Percentiles rank a stretch among this genome's conserved stretches.
These are phyloP conservation scores for Cercospora sp. DNA, from an alignment of 2,329 filamentous ascomycete genomes.

Conservation along the genomic window DNA sequence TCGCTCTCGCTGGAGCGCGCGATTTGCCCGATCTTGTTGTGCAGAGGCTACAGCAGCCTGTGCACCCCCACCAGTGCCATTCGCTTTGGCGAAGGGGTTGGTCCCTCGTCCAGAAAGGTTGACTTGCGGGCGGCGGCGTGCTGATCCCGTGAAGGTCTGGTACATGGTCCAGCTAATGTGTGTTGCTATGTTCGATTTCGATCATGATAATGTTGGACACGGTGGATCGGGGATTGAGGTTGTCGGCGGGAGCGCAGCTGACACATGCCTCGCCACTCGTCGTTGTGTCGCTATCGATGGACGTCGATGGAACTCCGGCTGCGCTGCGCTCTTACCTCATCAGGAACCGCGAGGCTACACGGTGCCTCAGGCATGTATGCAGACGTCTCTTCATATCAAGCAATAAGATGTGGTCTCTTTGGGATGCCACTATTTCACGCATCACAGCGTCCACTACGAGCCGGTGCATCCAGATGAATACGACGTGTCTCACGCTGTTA, in stretches of 20 bases:
- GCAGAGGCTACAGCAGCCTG: constrained; percentile 80
- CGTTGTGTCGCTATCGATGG: not conserved
- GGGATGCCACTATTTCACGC: too few species aligned
- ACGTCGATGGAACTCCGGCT: constrained; percentile 10
- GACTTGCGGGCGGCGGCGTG: constrained; percentile 83
- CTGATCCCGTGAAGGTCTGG: constrained; percentile 84
- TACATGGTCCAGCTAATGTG: constrained; percentile 62
- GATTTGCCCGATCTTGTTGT: constrained; percentile 77
- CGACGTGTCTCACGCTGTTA: too few species aligned
- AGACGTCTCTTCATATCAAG: not conserved
- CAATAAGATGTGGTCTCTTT: too few species aligned
- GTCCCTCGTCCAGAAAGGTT: constrained; percentile 80
- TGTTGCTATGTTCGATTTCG: not conserved
- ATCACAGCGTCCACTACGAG: too few species aligned
- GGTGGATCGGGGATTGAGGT: not conserved
- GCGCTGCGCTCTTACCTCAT: constrained; percentile 8
- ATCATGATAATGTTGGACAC: not conserved
- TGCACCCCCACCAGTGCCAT: constrained; percentile 48
- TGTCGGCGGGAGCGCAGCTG: not conserved
- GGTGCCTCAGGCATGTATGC: not conserved
- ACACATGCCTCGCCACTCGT: not conserved
- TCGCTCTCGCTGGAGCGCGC: constrained; percentile 78
- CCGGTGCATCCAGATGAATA: too few species aligned
- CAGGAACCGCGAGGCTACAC: not conserved
- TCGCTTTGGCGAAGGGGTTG: constrained; percentile 70